Percentiles rank a stretch among this genome's conserved stretches.
Evolutionary conservation across 192 early-diverging fungal species (phyloP).

Genomic region (Linnemannia schmuckeri): DNA sequence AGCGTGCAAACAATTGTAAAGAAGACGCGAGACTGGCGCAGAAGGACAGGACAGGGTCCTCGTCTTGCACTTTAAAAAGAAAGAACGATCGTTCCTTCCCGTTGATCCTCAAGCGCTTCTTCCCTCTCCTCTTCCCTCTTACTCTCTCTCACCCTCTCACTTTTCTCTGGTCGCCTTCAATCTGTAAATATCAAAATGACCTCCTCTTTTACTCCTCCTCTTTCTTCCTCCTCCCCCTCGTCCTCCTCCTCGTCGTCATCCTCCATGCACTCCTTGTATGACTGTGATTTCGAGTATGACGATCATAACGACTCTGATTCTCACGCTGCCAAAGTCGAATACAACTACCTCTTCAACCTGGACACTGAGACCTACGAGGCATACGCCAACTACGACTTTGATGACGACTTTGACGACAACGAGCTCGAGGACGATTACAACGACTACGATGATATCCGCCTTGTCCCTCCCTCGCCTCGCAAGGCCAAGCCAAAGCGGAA

Average conservation of each 20-base stretch:
- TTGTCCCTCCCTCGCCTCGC: not conserved
- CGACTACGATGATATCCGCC: conserved; percentile 7
- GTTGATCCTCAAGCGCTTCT: not conserved
- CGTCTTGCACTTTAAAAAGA: not conserved
- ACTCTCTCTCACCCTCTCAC: not conserved
- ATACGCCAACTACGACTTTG: not conserved
- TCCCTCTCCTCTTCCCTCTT: not conserved
- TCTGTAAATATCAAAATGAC: not conserved
- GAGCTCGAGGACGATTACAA: not conserved
- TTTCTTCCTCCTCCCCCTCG: not conserved
- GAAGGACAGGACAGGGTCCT: not conserved
- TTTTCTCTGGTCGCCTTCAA: too few relatives aligned
- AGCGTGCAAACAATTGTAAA: not conserved
- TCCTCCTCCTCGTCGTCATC: not conserved
- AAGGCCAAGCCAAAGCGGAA: not conserved
- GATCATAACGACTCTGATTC: not conserved
- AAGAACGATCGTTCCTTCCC: not conserved
- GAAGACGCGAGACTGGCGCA: not conserved
- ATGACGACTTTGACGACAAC: not conserved
- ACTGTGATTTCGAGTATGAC: not conserved
- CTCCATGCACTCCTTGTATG: not conserved
- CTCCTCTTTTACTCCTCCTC: not conserved
- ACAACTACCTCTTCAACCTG: not conserved
- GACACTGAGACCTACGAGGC: not conserved
- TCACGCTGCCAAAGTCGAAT: not conserved